Base-by-base conservation (phyloP, 768 basidiomycete genomes). In the Steccherinum ochraceum region DNA sequence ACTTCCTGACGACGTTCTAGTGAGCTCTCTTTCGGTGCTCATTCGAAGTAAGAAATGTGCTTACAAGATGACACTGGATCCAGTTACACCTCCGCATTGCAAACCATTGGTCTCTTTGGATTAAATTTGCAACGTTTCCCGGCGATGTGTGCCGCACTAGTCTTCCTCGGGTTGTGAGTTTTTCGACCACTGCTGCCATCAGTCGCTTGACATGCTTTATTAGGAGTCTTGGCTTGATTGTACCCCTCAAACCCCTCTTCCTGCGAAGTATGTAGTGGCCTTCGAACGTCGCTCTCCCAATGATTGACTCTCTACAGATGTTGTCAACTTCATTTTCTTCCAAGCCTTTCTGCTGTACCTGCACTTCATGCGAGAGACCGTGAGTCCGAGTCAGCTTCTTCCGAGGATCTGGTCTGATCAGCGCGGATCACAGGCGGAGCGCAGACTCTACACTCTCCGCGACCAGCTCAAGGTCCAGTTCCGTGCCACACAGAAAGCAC, bases 311-410 rank as follows among this genome's bases (percentile, higher is more conserved):
- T 35, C 40, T 24, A 10, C 54, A 83, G 81, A 76, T 61, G 71
- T 83, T 65, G 74, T 87, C 59, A 81, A 84, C 68, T 86, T 89
- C 59, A 65, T 84, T 48, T 60, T 89, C n/a, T 94, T 87, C 64
- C 86, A 92, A 54, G 73, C 69, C 3, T 92, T 94, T 66, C 68
- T 95, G 53, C 78, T 93, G 18, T 90, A 86, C 61, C 78, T 87
- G 3, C 69, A 70, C 44, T 72, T 67, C 51, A 69, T 73, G 52
- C 70, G 72, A 35, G 77, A 76, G 61, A 67, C 69, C 30, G 69
- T 69, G 44, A 64, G 73, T 61, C 49, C n/a, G n/a, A n/a, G n/a
- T n/a, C n/a, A n/a, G n/a, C n/a, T n/a, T n/a, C n/a, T 39, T 21
- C 24, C n/a, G n/a, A 26, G 39, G 5, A 40, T 20, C 43, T 35